These are phyloP conservation scores for Ananas comosus DNA, from an alignment of 176 grass and related monocot genomes.

Conservation along the genomic window DNA sequence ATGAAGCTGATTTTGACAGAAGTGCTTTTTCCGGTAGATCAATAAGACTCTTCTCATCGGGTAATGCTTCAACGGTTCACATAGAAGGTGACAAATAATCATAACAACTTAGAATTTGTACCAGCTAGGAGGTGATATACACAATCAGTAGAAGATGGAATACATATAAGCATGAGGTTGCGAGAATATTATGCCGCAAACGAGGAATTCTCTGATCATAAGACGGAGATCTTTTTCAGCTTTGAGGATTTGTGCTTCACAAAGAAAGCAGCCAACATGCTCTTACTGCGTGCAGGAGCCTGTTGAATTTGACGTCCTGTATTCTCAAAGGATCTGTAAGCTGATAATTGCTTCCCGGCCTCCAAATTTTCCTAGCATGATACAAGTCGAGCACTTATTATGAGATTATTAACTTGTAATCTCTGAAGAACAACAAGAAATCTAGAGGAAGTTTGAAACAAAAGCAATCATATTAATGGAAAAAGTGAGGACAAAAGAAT, in stretches of 20 bases:
- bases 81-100: neutral
- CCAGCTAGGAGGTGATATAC: neutral
- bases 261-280: constrained; percentile 76
- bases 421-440: too few relatives aligned
- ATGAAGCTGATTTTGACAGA: neutral
- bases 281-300: constrained; percentile 56
- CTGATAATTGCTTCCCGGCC: constrained; percentile 30
- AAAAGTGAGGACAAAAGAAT: too few relatives aligned
- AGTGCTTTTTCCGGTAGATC: neutral
- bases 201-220: constrained; percentile 31
- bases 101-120: too few relatives aligned
- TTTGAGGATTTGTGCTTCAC: constrained; percentile 63
- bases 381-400: constrained; percentile 2
- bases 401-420: neutral
- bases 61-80: neutral
- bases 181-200: constrained; percentile 4
- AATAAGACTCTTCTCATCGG: neutral
- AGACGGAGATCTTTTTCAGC: constrained; percentile 51
- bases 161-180: constrained; percentile 15
- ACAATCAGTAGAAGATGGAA: constrained; percentile 17
- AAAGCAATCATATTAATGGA: constrained; percentile 5
- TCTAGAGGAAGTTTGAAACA: neutral
- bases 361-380: constrained; percentile 44
- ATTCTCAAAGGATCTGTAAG: constrained; percentile 61
- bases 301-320: constrained; percentile 60